A percentile compares a stretch with the other conserved stretches of the same genome.
Conservation (phyloP, 495 filamentous ascomycete species). For the Halenospora varia region DNA sequence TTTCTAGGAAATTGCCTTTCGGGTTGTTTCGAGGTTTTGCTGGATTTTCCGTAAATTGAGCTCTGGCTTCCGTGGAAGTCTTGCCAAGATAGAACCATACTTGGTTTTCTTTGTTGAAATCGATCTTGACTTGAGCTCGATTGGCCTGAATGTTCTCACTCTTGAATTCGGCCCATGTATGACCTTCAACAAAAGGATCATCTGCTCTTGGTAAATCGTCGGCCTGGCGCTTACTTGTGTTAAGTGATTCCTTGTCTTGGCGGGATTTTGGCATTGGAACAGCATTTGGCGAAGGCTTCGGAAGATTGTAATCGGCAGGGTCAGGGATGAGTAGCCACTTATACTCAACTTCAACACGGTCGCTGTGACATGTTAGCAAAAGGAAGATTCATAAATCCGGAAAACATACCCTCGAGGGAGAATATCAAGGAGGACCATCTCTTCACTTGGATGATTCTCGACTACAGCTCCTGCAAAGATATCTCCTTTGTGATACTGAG, state of each 20-base stretch:
- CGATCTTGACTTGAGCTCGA: conserved; percentile 54
- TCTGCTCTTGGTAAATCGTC: conserved; percentile 64
- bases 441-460: conserved; percentile 76
- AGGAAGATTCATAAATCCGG: conserved; percentile 9
- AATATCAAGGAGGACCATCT: conserved; percentile 73
- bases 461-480: conserved; percentile 89
- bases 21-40: conserved; percentile 47
- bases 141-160: conserved; percentile 44
- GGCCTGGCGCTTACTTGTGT: conserved; percentile 47
- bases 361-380: conserved; percentile 35
- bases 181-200: conserved; percentile 61
- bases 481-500: conserved; percentile 78
- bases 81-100: conserved; percentile 89
- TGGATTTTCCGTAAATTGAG: conserved; percentile 85
- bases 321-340: conserved; percentile 71
- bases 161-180: conserved; percentile 82
- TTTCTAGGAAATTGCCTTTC: conserved; percentile 60
- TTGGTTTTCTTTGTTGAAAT: conserved; percentile 64
- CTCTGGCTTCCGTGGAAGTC: conserved; percentile 85
- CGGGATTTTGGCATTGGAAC: conserved; percentile 51
- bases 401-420: conserved; percentile 67
- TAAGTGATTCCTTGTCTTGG: conserved; percentile 52
- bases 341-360: conserved; percentile 68
- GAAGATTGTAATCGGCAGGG: conserved; percentile 58
- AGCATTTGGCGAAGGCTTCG: conserved; percentile 56